phyloP scores from a whole-genome alignment of 495 filamentous ascomycete genomes.

The Cryomyces minteri region DNA sequence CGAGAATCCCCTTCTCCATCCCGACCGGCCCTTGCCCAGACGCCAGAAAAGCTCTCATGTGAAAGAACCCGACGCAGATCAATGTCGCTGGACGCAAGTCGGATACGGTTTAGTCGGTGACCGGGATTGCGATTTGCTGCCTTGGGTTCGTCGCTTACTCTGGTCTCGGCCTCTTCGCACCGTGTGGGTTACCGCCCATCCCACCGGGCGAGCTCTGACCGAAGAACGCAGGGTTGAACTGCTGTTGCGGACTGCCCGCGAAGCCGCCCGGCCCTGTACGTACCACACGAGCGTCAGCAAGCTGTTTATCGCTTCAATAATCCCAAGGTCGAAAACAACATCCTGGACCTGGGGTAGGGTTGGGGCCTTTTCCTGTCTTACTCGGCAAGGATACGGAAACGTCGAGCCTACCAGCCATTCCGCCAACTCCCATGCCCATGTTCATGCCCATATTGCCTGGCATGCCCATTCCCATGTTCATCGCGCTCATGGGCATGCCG shows the following conservation, averaged over 20 bases:
- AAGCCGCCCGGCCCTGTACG: conserved; percentile 30
- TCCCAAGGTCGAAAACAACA: background rate
- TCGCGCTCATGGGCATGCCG: conserved; percentile 11
- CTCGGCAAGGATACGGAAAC: background rate
- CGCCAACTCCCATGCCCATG: conserved; percentile 34
- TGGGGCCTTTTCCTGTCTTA: background rate
- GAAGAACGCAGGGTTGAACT: conserved; percentile 76
- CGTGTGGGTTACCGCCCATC: conserved; percentile 50
- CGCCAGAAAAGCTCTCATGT: too few species aligned
- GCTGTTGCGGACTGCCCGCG: conserved; percentile 39
- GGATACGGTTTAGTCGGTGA: too few species aligned
- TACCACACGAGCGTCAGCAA: background rate
- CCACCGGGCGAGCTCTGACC: conserved; percentile 29
- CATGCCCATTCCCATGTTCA: conserved; percentile 9
- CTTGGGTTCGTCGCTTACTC: too few species aligned
- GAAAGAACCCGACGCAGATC: too few species aligned
- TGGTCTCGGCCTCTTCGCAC: conserved; percentile 33
- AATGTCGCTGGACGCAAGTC: too few species aligned
- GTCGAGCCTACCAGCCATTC: conserved; percentile 25
- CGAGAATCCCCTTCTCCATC: too few species aligned
- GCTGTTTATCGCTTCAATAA: background rate
- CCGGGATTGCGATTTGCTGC: too few species aligned
- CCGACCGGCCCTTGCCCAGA: too few species aligned
- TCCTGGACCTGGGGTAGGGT: background rate
- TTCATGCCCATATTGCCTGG: conserved; percentile 14